phyloP scores from a whole-genome alignment of 176 grass and related monocot genomes.

The Typha latifolia region DNA sequence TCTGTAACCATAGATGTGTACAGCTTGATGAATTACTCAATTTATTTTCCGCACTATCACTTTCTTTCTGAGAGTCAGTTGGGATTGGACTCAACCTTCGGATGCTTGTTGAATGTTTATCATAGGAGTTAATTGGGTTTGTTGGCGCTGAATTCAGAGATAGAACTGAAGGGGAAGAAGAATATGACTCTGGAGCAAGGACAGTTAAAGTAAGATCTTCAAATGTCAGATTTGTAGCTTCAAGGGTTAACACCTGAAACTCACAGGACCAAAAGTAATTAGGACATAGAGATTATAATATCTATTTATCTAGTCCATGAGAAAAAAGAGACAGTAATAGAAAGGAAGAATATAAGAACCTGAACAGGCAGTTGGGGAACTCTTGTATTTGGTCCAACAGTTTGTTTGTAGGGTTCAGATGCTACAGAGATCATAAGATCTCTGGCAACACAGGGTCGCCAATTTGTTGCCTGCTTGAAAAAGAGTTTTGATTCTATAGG shows the following conservation, averaged over 20 bases:
- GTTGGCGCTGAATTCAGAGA: slow-evolving; percentile 75
- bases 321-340: background rate
- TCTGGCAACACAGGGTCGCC: slow-evolving; percentile 65
- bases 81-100: slow-evolving; percentile 36
- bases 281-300: slow-evolving; percentile 6
- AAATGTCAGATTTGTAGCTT: slow-evolving; percentile 87
- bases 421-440: slow-evolving; percentile 89
- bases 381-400: slow-evolving; percentile 46
- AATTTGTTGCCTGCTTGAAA: slow-evolving; percentile 83
- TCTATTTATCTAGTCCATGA: slow-evolving; percentile 7
- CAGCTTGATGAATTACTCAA: slow-evolving; percentile 40
- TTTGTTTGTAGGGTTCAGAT: slow-evolving; percentile 53
- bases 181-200: slow-evolving; percentile 75
- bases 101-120: slow-evolving; percentile 30
- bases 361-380: slow-evolving; percentile 76
- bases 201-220: slow-evolving; percentile 95
- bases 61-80: slow-evolving; percentile 41
- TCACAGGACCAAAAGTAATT: slow-evolving; percentile 8
- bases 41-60: slow-evolving; percentile 39
- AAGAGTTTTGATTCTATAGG: slow-evolving; percentile 85
- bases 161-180: slow-evolving; percentile 64
- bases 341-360: slow-evolving; percentile 36
- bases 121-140: slow-evolving; percentile 39
- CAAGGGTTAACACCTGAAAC: slow-evolving; percentile 90
- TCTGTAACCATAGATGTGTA: slow-evolving; percentile 96